Base-by-base conservation (phyloP, 31 red algal species). In the Asparagopsis taxiformis region DNA sequence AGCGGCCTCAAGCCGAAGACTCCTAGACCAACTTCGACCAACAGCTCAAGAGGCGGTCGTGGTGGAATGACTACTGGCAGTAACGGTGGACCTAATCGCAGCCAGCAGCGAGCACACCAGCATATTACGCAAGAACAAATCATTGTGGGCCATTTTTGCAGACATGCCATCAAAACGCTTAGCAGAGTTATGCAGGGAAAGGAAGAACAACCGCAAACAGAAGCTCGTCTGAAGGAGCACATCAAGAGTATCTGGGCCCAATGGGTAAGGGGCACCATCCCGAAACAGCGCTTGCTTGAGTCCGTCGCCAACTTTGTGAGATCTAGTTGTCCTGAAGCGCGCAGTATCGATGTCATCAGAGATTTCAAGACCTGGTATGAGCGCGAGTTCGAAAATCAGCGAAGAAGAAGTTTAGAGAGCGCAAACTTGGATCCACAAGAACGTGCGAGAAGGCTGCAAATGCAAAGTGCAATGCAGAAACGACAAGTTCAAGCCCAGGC, bases 331-430 rank as follows among this genome's bases (percentile, higher is more conserved):
- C 79, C 79, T 22, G 58, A 56, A 10, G 81, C 81, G 31, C 50
- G 34, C 35, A 51, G 57, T n/a, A 39, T 86, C 30, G 71, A 86
- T 58, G 81, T 86, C 37, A 48, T 86, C 49, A 55, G 37, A 7
- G 81, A 86, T 1, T 86, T 86, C 54, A 86, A 76, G 32, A 55
- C 53, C 19, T 86, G 81, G 81, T 86, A 86, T 31, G 70, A 86
- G 46, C 70, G 62, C 21, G 70, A 86, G 33, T 86, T 66, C 24
- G 70, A 86, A 33, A 9, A 61, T 4, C 81, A 86, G 49, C 65
- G 62, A 26, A 59, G 64, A 46, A 35, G 71, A 20, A 73, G 20
- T 55, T 28, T 49, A 37, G 65, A 39, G 55, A 50, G n/a, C 72
- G 39, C 21, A 53, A 21, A 52, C 56, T 29, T n/a, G 39, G 31